A percentile compares a stretch with the other conserved stretches of the same genome.
These are phyloP conservation scores for Rhodomyrtus psidioides DNA, from an alignment of 441 rosid genomes.

Conservation along the genomic window DNA sequence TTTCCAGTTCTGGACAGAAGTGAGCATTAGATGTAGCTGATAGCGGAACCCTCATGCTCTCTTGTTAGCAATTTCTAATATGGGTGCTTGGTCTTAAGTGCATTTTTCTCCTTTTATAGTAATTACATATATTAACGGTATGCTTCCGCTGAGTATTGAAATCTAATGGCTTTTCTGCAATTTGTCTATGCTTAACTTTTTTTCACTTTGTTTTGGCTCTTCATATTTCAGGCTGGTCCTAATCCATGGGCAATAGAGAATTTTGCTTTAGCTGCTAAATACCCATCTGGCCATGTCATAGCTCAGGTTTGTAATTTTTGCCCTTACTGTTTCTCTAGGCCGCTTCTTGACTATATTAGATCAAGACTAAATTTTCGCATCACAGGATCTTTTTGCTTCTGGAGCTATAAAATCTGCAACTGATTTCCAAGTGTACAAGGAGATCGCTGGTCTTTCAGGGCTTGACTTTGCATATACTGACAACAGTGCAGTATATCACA, in stretches of 20 bases:
- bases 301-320: conserved; percentile 50
- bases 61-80: background rate
- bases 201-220: conserved; percentile 7
- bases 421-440: conserved; percentile 92
- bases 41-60: background rate
- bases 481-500: conserved; percentile 85
- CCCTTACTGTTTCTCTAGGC: background rate
- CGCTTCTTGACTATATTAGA: conserved; percentile 4
- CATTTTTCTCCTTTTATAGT: background rate
- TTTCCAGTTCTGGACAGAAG: background rate
- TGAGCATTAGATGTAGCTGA: background rate
- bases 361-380: conserved; percentile 11
- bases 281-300: conserved; percentile 71
- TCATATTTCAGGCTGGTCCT: conserved; percentile 67
- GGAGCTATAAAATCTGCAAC: conserved; percentile 80
- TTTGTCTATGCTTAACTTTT: background rate
- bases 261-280: conserved; percentile 76
- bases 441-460: conserved; percentile 94
- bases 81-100: background rate
- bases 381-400: conserved; percentile 81
- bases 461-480: conserved; percentile 92
- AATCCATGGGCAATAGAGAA: conserved; percentile 84
- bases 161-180: background rate
- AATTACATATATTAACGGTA: background rate
- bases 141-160: background rate